Percentiles rank a stretch among this genome's conserved stretches.
phyloP scores from a whole-genome alignment of 345 rosid species.

The Abelmoschus esculentus region DNA sequence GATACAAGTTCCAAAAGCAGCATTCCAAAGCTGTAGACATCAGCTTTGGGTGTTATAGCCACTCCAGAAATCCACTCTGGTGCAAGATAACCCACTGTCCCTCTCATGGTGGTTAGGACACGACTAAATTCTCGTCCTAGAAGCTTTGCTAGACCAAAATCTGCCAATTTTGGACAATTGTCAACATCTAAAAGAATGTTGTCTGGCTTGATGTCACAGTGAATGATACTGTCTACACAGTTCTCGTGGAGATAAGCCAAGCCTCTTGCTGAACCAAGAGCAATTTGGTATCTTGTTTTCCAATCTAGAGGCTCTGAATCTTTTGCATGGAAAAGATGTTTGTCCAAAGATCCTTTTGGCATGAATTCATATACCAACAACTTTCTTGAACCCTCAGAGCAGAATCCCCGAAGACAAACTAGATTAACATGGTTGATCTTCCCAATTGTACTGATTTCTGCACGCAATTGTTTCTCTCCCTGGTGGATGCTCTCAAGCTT shows the following conservation, averaged over 20 bases:
- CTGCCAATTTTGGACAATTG: slow-evolving; percentile 69
- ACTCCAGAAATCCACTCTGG: slow-evolving; percentile 91
- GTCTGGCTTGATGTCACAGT: slow-evolving; percentile 87
- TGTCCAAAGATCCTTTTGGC: slow-evolving; percentile 65
- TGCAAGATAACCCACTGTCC: slow-evolving; percentile 85
- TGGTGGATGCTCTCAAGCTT: slow-evolving; percentile 64
- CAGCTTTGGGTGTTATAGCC: slow-evolving; percentile 73
- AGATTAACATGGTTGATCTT: slow-evolving; percentile 75
- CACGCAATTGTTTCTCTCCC: slow-evolving; percentile 83
- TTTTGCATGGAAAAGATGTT: slow-evolving; percentile 36
- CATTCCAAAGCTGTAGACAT: slow-evolving; percentile 89
- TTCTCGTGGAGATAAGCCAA: slow-evolving; percentile 69
- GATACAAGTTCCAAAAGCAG: slow-evolving; percentile 75
- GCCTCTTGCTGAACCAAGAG: slow-evolving; percentile 75
- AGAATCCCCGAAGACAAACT: slow-evolving; percentile 75
- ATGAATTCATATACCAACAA: slow-evolving; percentile 68
- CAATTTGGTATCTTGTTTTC: slow-evolving; percentile 55
- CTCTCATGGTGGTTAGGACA: slow-evolving; percentile 73
- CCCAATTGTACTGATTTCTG: slow-evolving; percentile 68
- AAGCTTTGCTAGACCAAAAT: slow-evolving; percentile 81
- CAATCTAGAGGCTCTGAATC: slow-evolving; percentile 38
- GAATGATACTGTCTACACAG: slow-evolving; percentile 80
- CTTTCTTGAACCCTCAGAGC: slow-evolving; percentile 55
- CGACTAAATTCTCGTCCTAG: slow-evolving; percentile 76
- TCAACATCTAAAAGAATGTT: slow-evolving; percentile 67